These are phyloP conservation scores for Teunomyces cretensis DNA, from an alignment of 805 yeast genomes.

Conservation along the genomic window DNA sequence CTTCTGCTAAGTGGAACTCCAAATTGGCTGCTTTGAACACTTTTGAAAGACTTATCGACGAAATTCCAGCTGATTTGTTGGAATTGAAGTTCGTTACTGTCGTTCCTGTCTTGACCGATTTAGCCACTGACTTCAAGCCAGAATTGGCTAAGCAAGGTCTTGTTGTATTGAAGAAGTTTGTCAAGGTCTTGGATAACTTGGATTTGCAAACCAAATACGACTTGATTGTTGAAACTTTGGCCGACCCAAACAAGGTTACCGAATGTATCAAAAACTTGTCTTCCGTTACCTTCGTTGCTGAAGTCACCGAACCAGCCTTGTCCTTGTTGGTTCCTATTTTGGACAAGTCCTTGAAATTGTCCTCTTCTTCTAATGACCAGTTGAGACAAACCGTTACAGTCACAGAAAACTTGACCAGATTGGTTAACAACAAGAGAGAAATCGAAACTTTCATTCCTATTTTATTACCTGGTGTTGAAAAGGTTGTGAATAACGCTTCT, in stretches of 20 bases:
- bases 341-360: slow-evolving; percentile 81
- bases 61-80: slow-evolving; percentile 80
- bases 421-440: slow-evolving; percentile 91
- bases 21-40: slow-evolving; percentile 76
- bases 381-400: slow-evolving; percentile 95
- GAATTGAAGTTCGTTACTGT: slow-evolving; percentile 77
- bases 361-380: slow-evolving; percentile 92
- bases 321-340: slow-evolving; percentile 89
- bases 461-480: slow-evolving; percentile 87
- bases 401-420: slow-evolving; percentile 90
- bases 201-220: slow-evolving; percentile 87
- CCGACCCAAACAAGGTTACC: slow-evolving; percentile 86
- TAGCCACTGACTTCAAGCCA: slow-evolving; percentile 94
- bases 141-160: slow-evolving; percentile 87
- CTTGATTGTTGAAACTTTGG: slow-evolving; percentile 78
- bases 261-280: slow-evolving; percentile 85
- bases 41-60: slow-evolving; percentile 72
- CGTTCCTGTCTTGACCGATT: slow-evolving; percentile 83
- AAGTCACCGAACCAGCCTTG: slow-evolving; percentile 94
- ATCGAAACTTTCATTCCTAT: slow-evolving; percentile 85
- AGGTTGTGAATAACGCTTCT: slow-evolving; percentile 85
- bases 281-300: slow-evolving; percentile 95
- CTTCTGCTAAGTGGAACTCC: slow-evolving; percentile 92
- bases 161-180: slow-evolving; percentile 66
- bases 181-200: slow-evolving; percentile 84